Percentiles rank a stretch among this genome's conserved stretches.
These are phyloP conservation scores for Carpinus viminea DNA, from an alignment of 306 rosid genomes.

Conservation along the genomic window DNA sequence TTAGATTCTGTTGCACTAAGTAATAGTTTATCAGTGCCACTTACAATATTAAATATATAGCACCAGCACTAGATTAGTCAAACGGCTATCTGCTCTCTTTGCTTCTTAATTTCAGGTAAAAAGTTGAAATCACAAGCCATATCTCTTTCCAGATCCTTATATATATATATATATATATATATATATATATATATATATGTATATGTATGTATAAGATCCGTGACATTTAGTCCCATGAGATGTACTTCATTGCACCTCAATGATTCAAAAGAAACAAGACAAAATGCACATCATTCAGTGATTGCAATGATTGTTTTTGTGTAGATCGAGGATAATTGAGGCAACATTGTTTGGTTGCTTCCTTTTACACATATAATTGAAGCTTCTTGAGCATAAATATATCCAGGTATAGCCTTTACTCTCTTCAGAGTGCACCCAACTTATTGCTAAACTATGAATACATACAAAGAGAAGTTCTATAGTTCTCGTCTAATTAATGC, in stretches of 20 bases:
- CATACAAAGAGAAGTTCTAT: background rate
- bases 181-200: too few species aligned
- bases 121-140: background rate
- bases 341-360: background rate
- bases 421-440: background rate
- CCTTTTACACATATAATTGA: too few species aligned
- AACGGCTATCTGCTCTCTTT: background rate
- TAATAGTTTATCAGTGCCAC: background rate
- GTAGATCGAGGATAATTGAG: background rate
- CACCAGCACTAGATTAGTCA: background rate
- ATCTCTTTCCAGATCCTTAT: too few species aligned
- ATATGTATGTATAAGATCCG: background rate
- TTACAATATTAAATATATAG: background rate
- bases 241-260: too few species aligned
- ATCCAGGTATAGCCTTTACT: too few species aligned
- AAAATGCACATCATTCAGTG: too few species aligned
- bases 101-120: too few species aligned
- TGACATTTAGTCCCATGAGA: background rate
- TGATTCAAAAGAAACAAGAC: too few species aligned
- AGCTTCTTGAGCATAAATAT: background rate
- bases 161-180: too few species aligned
- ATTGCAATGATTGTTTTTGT: too few species aligned
- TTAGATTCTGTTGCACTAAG: background rate
- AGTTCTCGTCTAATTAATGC: background rate
- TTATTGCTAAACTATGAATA: background rate